A percentile compares a stretch with the other conserved stretches of the same genome.
Evolutionary conservation across 768 basidiomycete species (phyloP).

Genomic region (Lactifluus echinatus): DNA sequence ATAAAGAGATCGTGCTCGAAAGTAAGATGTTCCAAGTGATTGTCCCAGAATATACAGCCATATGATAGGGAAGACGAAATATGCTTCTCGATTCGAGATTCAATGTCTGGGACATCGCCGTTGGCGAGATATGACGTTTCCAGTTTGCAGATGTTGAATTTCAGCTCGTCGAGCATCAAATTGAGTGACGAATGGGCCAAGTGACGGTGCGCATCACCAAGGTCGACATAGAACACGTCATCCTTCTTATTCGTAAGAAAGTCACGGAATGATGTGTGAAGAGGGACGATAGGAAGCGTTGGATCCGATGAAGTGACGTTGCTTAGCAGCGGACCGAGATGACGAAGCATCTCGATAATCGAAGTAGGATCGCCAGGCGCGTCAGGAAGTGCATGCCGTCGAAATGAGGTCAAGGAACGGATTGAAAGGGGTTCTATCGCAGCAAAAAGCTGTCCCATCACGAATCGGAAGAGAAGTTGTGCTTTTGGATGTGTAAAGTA

Average conservation of each 20-base stretch:
- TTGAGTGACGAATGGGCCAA: not conserved
- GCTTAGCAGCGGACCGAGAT: not conserved
- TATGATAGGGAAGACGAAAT: not conserved
- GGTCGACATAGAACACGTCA: not conserved
- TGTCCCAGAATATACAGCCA: not conserved
- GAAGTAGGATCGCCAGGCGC: not conserved
- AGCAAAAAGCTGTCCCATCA: not conserved
- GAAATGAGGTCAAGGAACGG: no score
- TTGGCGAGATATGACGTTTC: not conserved
- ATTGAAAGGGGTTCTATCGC: not conserved
- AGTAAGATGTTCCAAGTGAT: not conserved
- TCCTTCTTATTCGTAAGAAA: not conserved
- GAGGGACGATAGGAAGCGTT: not conserved
- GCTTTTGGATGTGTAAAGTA: not conserved
- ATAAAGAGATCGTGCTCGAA: not conserved
- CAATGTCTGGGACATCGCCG: no score
- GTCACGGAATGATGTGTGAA: not conserved
- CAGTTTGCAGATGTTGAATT: not conserved
- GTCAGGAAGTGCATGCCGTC: not conserved
- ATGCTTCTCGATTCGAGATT: not conserved
- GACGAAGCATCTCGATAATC: not conserved
- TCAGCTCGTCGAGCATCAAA: not conserved
- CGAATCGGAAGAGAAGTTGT: not conserved
- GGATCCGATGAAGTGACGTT: not conserved
- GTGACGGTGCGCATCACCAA: not conserved